These are phyloP conservation scores for Sclerotinia sclerotiorum DNA, from an alignment of 2,329 filamentous ascomycete genomes.

Conservation along the genomic window DNA sequence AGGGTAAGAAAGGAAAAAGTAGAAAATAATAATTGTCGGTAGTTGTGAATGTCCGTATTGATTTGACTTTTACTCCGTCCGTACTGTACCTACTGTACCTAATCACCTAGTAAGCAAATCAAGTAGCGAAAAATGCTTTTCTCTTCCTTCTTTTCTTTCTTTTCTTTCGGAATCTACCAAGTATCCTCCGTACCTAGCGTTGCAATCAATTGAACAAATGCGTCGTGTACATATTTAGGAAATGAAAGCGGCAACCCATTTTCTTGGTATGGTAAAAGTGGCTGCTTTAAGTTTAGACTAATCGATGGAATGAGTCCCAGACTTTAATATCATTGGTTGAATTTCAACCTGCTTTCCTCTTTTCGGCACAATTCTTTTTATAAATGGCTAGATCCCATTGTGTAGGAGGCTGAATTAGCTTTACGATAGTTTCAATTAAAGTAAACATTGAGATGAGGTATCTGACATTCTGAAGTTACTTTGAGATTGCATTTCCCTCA, in stretches of 20 bases:
- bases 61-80: too few relatives aligned
- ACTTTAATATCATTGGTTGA: not conserved
- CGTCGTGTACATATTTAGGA: not conserved
- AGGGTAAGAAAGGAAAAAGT: not conserved
- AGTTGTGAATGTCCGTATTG: too few relatives aligned
- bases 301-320: not conserved
- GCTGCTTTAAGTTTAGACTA: not conserved
- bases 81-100: too few relatives aligned
- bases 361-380: not conserved
- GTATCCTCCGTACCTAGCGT: too few relatives aligned
- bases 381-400: not conserved
- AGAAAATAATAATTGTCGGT: not conserved
- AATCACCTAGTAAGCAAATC: too few relatives aligned
- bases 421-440: constrained; percentile 13
- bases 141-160: too few relatives aligned
- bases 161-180: too few relatives aligned
- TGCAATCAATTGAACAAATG: not conserved
- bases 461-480: not conserved
- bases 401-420: constrained; percentile 12
- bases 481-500: not conserved
- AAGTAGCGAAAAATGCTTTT: too few relatives aligned
- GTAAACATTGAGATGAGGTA: not conserved
- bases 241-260: constrained; percentile 6
- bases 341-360: not conserved
- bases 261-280: not conserved